Evolutionary conservation across 139 green algal species (phyloP).

Genomic region (Coccomyxa sp.): DNA sequence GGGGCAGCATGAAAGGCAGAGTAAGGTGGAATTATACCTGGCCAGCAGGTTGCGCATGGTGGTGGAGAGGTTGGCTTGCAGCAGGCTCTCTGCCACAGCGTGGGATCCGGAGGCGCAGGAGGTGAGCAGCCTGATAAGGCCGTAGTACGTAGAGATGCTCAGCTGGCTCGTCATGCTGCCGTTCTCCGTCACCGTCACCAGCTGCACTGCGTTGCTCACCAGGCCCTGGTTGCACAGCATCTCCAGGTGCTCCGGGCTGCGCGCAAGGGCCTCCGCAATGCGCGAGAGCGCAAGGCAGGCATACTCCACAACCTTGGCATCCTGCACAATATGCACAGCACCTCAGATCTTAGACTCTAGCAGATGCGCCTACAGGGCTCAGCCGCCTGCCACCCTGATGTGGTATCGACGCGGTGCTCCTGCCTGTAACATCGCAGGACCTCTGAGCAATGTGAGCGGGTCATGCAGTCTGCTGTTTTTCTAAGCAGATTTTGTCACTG

Average conservation of each 20-base stretch:
- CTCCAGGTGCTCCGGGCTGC: constrained; percentile 43
- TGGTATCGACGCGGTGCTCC: too few relatives aligned
- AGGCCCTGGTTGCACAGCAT: constrained; percentile 65
- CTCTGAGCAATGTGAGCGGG: too few relatives aligned
- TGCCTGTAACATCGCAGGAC: too few relatives aligned
- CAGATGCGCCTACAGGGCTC: too few relatives aligned
- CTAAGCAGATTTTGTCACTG: too few relatives aligned
- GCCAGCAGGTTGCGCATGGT: constrained; percentile 53
- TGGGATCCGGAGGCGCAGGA: constrained; percentile 50
- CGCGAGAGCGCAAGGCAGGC: constrained; percentile 78
- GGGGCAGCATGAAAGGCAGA: neutral
- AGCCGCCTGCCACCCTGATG: too few relatives aligned
- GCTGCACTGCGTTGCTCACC: constrained; percentile 59
- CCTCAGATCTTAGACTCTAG: too few relatives aligned
- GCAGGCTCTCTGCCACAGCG: constrained; percentile 62
- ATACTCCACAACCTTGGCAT: constrained; percentile 85
- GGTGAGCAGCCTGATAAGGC: constrained; percentile 74
- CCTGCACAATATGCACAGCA: constrained; percentile 26
- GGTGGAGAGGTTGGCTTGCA: constrained; percentile 43
- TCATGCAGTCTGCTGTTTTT: too few relatives aligned
- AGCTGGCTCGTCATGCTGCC: constrained; percentile 66
- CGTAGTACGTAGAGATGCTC: constrained; percentile 72
- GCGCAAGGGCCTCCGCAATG: constrained; percentile 67
- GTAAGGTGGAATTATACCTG: constrained; percentile 4
- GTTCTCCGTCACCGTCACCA: constrained; percentile 32